These are phyloP conservation scores for Boletus sp. DNA, from an alignment of 1,284 basidiomycete species.

Conservation along the genomic window DNA sequence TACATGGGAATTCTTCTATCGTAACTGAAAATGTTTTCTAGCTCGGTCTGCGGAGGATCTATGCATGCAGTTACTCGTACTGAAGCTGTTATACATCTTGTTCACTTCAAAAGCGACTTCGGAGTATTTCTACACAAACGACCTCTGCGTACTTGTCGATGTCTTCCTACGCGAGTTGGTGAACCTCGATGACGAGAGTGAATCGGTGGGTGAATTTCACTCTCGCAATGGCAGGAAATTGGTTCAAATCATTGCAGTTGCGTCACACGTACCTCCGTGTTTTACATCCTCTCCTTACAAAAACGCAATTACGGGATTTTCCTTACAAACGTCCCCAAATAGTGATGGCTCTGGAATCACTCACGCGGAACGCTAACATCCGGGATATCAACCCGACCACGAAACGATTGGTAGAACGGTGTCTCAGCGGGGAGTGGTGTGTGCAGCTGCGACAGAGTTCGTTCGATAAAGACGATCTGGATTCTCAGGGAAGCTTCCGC, in stretches of 20 bases:
- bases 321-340: conserved; percentile 94
- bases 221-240: not conserved
- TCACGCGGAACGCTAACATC: conserved; percentile 73
- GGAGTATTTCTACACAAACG: conserved; percentile 98
- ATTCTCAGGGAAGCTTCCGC: conserved; percentile 27
- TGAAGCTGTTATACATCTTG: conserved; percentile 93
- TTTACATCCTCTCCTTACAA: conserved; percentile 89
- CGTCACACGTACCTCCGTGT: conserved; percentile 97
- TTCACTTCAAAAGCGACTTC: conserved; percentile 92
- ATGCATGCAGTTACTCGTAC: conserved; percentile 90
- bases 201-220: conserved; percentile 63
- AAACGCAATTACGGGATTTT: conserved; percentile 82
- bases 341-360: conserved; percentile 74
- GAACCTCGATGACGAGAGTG: conserved; percentile 89
- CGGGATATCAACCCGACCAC: conserved; percentile 85
- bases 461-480: conserved; percentile 30
- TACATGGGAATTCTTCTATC: not conserved
- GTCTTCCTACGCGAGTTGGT: conserved; percentile 91
- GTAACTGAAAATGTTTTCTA: conserved; percentile 29
- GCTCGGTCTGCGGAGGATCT: conserved; percentile 84
- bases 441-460: conserved; percentile 50
- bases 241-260: conserved; percentile 49
- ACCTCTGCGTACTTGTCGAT: conserved; percentile 92
- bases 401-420: conserved; percentile 87
- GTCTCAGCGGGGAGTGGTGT: conserved; percentile 86